phyloP scores from a whole-genome alignment of 768 basidiomycete species.

The Hericium coralloides region DNA sequence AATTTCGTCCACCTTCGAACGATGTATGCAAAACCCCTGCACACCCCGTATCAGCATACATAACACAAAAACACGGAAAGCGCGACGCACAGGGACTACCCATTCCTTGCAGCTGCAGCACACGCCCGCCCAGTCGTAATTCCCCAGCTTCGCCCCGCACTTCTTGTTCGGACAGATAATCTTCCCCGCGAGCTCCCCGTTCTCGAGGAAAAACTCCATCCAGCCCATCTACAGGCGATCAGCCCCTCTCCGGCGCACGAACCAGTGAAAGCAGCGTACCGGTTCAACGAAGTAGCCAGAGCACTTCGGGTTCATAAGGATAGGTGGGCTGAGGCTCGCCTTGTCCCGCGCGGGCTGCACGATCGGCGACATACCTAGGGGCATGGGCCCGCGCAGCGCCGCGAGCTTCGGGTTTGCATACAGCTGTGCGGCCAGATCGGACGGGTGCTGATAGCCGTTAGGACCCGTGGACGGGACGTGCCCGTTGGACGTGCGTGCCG shows the following conservation, averaged over 20 bases:
- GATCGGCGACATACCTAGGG: constrained; percentile 19
- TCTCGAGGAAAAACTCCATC: constrained; percentile 81
- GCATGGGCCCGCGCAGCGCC: constrained; percentile 30
- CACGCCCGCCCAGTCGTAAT: constrained; percentile 95
- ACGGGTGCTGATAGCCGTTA: constrained; percentile 17
- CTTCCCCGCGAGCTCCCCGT: constrained; percentile 80
- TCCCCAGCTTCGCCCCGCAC: constrained; percentile 87
- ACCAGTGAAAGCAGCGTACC: constrained; percentile 36
- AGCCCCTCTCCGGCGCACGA: background rate
- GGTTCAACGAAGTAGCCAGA: constrained; percentile 98
- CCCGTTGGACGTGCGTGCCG: background rate
- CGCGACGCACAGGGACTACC: constrained; percentile 73
- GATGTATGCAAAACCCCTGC: constrained; percentile 46
- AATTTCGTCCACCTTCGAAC: constrained; percentile 48
- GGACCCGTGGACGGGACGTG: background rate
- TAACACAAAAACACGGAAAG: background rate
- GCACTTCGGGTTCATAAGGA: constrained; percentile 73
- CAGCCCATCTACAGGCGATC: constrained; percentile 60
- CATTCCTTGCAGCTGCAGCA: constrained; percentile 87
- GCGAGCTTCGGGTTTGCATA: constrained; percentile 39
- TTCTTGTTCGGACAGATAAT: constrained; percentile 88
- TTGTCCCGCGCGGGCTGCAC: constrained; percentile 6
- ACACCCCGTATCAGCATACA: background rate
- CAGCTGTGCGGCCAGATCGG: constrained; percentile 37
- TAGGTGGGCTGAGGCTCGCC: constrained; percentile 41